Conservation (phyloP, 495 filamentous ascomycete genomes). For the Xylona heveae region DNA sequence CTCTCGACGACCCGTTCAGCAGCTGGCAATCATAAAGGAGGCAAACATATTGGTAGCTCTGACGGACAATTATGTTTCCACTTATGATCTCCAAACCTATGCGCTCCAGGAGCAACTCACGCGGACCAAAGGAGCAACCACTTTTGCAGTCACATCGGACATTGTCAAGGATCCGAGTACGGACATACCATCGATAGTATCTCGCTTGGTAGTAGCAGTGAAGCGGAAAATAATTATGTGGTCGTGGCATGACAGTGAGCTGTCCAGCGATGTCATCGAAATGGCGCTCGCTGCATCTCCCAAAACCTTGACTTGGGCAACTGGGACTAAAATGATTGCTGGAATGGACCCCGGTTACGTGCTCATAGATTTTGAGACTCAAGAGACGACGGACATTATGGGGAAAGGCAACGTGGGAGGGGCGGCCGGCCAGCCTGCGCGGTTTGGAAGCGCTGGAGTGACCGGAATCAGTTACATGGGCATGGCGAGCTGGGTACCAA, state of each 20-base stretch:
- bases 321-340: constrained; percentile 61
- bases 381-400: constrained; percentile 49
- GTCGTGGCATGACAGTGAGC: constrained; percentile 90
- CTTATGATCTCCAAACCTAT: constrained; percentile 76
- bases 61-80: constrained; percentile 65
- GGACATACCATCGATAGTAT: constrained; percentile 76
- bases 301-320: constrained; percentile 75
- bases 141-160: constrained; percentile 85
- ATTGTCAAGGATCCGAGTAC: constrained; percentile 75
- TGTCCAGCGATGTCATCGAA: constrained; percentile 50
- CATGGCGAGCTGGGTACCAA: constrained; percentile 72
- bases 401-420: constrained; percentile 58
- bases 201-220: constrained; percentile 70
- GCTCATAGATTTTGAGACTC: constrained; percentile 61
- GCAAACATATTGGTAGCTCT: constrained; percentile 76
- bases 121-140: constrained; percentile 68
- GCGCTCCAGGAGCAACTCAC: constrained; percentile 55
- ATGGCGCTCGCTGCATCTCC: constrained; percentile 59
- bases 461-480: constrained; percentile 90
- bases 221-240: constrained; percentile 80
- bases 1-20: constrained; percentile 67
- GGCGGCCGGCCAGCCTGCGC: constrained; percentile 35
- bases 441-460: constrained; percentile 43
- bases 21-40: constrained; percentile 88
- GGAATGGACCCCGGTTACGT: constrained; percentile 79